Evolutionary conservation across 306 rosid species (phyloP), one percentile per base, ranked within the genome.

Genomic region (Quillaja saponaria): DNA sequence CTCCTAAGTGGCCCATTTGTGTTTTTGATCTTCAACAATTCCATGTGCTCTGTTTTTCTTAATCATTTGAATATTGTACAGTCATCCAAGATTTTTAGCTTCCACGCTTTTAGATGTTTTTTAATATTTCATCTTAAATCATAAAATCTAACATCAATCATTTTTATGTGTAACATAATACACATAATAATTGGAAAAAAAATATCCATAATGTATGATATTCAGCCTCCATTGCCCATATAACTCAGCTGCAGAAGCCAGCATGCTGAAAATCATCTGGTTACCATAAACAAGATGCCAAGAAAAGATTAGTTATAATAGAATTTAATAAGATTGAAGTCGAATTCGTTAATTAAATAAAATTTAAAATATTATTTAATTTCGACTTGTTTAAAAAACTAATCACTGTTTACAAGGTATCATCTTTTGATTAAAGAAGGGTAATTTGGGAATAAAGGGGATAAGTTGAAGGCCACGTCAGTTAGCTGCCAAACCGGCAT

Each of bases 391-490:
- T n/a, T n/a, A n/a, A n/a, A n/a, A n/a, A n/a, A n/a, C n/a, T n/a
- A n/a, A n/a, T n/a, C n/a, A n/a, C n/a, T n/a, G n/a, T n/a, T n/a
- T n/a, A n/a, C n/a, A n/a, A n/a, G n/a, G n/a, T n/a, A n/a, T n/a
- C n/a, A n/a, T n/a, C n/a, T n/a, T n/a, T n/a, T n/a, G n/a, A n/a
- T n/a, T n/a, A n/a, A n/a, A n/a, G n/a, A n/a, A 1, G 60, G 49
- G 61, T 6, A 66, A 4, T 28, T 3, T 14, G 5, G 67, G 54
- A 17, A 61, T 2, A 7, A 52, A 67, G 50, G 53, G 7, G 47
- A 17, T 13, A 25, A 58, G 15, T 20, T 61, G 0, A 6, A 1
- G 35, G 79, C 80, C 96, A 80, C 81, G 84, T 81, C 69, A 69
- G 13, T 12, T 3, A 8, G 3, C 37, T 57, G 76, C 66, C 81